phyloP scores from a whole-genome alignment of 2,329 filamentous ascomycete genomes.

The Colletotrichum spinosum region DNA sequence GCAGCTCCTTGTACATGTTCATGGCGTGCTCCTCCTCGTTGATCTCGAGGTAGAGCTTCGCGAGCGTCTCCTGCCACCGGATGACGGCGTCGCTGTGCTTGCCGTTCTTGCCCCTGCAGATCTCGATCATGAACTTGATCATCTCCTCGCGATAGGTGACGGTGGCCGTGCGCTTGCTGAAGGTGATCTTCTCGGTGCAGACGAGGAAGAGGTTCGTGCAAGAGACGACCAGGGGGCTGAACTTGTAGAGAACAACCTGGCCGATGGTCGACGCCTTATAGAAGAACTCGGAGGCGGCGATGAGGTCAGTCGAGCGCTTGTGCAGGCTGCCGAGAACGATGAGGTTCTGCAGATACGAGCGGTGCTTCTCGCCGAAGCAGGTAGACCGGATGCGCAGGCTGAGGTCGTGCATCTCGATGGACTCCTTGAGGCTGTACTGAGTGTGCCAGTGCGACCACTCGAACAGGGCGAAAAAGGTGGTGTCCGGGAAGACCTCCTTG shows the following conservation, averaged over 20 bases:
- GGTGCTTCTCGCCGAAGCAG: constrained; percentile 50
- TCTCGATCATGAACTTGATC: constrained; percentile 51
- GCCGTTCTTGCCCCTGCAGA: constrained; percentile 50
- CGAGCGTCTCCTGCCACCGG: constrained; percentile 49
- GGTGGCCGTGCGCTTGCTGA: constrained; percentile 50
- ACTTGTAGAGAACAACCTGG: constrained; percentile 46
- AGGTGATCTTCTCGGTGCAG: constrained; percentile 48
- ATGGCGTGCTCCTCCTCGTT: constrained; percentile 49
- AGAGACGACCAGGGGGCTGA: constrained; percentile 46
- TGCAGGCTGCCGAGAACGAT: constrained; percentile 51
- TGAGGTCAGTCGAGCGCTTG: constrained; percentile 39
- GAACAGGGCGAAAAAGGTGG: constrained; percentile 50
- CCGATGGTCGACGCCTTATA: constrained; percentile 50
- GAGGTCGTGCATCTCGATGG: constrained; percentile 47
- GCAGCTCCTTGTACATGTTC: constrained; percentile 48
- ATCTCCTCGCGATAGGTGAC: constrained; percentile 51
- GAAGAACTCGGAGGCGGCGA: constrained; percentile 47
- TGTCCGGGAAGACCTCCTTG: constrained; percentile 49
- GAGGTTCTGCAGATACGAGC: constrained; percentile 50
- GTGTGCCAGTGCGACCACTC: constrained; percentile 48
- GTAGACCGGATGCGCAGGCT: constrained; percentile 49
- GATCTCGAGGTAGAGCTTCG: constrained; percentile 51
- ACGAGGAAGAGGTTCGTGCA: constrained; percentile 51
- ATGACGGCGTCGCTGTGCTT: constrained; percentile 49
- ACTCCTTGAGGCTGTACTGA: constrained; percentile 39